Percentiles rank a stretch among this genome's conserved stretches.
These are phyloP conservation scores for Daldinia concentrica DNA, from an alignment of 495 filamentous ascomycete species.

Conservation along the genomic window DNA sequence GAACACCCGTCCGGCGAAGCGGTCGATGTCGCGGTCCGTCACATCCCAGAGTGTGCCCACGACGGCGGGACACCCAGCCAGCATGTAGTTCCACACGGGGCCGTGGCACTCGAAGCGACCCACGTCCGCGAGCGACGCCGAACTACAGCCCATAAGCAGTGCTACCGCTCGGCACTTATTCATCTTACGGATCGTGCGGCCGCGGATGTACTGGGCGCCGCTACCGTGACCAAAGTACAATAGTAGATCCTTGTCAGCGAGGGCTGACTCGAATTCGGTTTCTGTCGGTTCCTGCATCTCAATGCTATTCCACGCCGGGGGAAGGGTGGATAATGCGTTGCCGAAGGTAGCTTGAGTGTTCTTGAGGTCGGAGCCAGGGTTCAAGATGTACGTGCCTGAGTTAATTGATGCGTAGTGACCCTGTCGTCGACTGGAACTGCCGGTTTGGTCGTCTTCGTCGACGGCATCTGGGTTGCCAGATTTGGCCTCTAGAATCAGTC, in stretches of 20 bases:
- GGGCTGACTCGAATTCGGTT: slow-evolving; percentile 71
- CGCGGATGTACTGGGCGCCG: slow-evolving; percentile 91
- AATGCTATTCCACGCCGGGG: slow-evolving; percentile 69
- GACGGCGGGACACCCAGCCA: slow-evolving; percentile 82
- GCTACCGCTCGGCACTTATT: slow-evolving; percentile 73
- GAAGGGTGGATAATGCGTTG: slow-evolving; percentile 63
- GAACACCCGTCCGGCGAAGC: slow-evolving; percentile 78
- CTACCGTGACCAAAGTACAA: slow-evolving; percentile 97
- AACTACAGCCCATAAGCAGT: slow-evolving; percentile 92
- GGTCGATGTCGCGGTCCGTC: slow-evolving; percentile 95
- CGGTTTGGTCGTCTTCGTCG: slow-evolving; percentile 12
- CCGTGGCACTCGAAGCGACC: slow-evolving; percentile 92
- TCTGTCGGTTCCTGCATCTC: slow-evolving; percentile 75
- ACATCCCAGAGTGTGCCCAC: slow-evolving; percentile 97
- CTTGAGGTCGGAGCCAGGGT: slow-evolving; percentile 81
- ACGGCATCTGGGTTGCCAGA: not conserved
- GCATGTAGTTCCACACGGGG: slow-evolving; percentile 88
- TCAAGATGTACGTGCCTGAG: slow-evolving; percentile 85
- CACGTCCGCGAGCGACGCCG: slow-evolving; percentile 76
- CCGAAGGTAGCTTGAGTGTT: slow-evolving; percentile 82
- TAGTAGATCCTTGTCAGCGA: slow-evolving; percentile 71
- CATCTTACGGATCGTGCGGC: slow-evolving; percentile 78
- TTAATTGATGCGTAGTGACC: slow-evolving; percentile 65
- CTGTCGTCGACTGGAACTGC: slow-evolving; percentile 30
- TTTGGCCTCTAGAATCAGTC: slow-evolving; percentile 52